Percentiles rank a stretch among this genome's conserved stretches.
Conservation (phyloP, 2,329 filamentous ascomycete species). For the Lanzia echinophila region DNA sequence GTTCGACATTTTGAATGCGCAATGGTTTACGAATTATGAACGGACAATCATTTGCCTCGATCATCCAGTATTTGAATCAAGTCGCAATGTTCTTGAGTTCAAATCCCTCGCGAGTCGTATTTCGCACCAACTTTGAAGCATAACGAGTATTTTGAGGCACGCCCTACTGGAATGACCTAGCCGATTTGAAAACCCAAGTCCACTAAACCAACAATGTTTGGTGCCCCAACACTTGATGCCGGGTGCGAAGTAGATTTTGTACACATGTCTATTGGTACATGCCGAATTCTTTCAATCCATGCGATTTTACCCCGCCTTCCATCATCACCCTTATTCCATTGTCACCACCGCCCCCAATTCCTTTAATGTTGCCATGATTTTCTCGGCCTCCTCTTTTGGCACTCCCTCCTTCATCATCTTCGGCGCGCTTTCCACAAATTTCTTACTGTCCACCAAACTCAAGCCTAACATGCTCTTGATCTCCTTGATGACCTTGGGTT, state of each 20-base stretch:
- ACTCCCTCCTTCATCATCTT: slow-evolving; percentile 99
- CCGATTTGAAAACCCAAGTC: no score
- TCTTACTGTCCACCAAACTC: slow-evolving; percentile 98
- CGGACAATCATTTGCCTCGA: no score
- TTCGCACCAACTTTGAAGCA: no score
- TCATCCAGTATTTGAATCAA: no score
- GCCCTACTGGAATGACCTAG: no score
- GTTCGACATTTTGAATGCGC: no score
- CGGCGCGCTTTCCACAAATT: slow-evolving; percentile 96
- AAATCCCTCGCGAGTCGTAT: no score
- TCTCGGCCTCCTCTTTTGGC: slow-evolving; percentile 97
- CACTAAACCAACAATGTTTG: no score
- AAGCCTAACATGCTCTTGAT: slow-evolving; percentile 93
- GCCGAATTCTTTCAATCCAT: slow-evolving; percentile 15
- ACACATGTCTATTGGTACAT: slow-evolving; percentile 31
- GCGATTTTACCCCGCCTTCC: slow-evolving; percentile 16
- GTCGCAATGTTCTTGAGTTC: no score
- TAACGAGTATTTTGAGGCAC: no score
- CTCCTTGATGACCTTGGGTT: slow-evolving; percentile 99
- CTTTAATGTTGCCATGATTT: slow-evolving; percentile 94
- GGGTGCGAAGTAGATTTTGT: slow-evolving; percentile 28
- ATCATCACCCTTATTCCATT: slow-evolving; percentile 76
- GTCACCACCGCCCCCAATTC: slow-evolving; percentile 79
- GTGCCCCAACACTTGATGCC: neutral
- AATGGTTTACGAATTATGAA: no score